Conservation (phyloP, 768 basidiomycete species). For the Mrakia frigida region DNA sequence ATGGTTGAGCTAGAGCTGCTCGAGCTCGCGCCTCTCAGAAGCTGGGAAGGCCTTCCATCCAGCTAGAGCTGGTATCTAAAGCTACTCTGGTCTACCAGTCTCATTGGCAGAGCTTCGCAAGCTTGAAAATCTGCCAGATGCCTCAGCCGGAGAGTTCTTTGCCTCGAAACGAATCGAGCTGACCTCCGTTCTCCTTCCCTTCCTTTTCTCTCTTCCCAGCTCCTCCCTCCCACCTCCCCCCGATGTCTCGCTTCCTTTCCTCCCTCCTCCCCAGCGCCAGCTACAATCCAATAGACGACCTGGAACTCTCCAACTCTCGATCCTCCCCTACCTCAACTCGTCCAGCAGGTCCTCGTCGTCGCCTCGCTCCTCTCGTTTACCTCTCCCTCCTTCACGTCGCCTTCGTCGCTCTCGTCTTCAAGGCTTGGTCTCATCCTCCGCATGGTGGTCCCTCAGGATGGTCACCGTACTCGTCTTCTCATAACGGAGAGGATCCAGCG, state of each 20-base stretch:
- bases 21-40: too few relatives aligned
- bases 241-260: conserved; percentile 7
- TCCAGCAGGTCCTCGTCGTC: not conserved
- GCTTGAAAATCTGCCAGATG: too few relatives aligned
- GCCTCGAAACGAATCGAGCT: not conserved
- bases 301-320: not conserved
- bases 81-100: too few relatives aligned
- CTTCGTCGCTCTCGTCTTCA: not conserved
- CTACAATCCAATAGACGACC: not conserved
- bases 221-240: too few relatives aligned
- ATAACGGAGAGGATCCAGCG: not conserved
- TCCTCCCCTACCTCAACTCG: not conserved
- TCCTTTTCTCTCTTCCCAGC: not conserved
- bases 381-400: not conserved
- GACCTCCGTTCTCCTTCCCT: not conserved
- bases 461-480: not conserved
- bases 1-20: conserved; percentile 1
- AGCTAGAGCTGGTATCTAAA: too few relatives aligned
- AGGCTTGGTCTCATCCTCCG: not conserved
- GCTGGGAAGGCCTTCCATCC: too few relatives aligned
- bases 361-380: conserved; percentile 5
- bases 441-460: not conserved
- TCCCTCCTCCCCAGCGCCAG: not conserved
- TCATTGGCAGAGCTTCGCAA: too few relatives aligned
- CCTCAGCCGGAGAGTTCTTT: not conserved